Percentiles rank a stretch among this genome's conserved stretches.
phyloP scores from a whole-genome alignment of 2,329 filamentous ascomycete species.

The Fusarium pseudonygamai region DNA sequence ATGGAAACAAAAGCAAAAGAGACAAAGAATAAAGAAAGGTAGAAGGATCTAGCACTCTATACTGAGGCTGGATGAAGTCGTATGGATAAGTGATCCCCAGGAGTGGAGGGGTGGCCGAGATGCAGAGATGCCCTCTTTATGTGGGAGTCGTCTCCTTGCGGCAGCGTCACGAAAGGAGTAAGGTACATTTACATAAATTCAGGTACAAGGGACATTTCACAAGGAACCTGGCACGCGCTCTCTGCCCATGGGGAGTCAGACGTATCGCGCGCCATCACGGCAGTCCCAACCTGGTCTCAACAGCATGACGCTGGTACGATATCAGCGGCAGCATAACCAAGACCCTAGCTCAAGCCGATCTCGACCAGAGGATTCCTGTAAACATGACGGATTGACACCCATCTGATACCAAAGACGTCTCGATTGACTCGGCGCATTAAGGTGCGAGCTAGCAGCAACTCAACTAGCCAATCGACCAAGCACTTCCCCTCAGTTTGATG shows the following conservation, averaged over 20 bases:
- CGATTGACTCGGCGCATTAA: constrained; percentile 19
- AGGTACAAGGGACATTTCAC: constrained; percentile 32
- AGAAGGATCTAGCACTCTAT: background rate
- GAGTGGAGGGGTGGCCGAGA: constrained; percentile 21
- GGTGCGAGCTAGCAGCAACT: constrained; percentile 4
- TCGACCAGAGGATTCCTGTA: background rate
- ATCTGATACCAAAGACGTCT: constrained; percentile 31
- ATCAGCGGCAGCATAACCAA: background rate
- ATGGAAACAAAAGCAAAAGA: background rate
- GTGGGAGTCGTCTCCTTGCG: constrained; percentile 32
- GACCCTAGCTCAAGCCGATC: constrained; percentile 11
- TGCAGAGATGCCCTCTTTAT: constrained; percentile 39
- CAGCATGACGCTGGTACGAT: constrained; percentile 42
- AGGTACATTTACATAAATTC: constrained; percentile 31
- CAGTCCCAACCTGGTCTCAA: constrained; percentile 29
- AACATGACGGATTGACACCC: constrained; percentile 28
- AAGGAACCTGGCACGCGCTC: constrained; percentile 30
- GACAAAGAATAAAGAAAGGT: background rate
- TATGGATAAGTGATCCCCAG: constrained; percentile 1
- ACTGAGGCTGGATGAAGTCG: background rate
- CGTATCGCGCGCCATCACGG: constrained; percentile 25
- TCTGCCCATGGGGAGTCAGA: constrained; percentile 26
- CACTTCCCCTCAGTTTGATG: constrained; percentile 37
- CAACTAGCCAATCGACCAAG: constrained; percentile 25
- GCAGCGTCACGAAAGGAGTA: constrained; percentile 21